Conservation (phyloP, 768 basidiomycete species). For the Phylloporus arenicola region DNA sequence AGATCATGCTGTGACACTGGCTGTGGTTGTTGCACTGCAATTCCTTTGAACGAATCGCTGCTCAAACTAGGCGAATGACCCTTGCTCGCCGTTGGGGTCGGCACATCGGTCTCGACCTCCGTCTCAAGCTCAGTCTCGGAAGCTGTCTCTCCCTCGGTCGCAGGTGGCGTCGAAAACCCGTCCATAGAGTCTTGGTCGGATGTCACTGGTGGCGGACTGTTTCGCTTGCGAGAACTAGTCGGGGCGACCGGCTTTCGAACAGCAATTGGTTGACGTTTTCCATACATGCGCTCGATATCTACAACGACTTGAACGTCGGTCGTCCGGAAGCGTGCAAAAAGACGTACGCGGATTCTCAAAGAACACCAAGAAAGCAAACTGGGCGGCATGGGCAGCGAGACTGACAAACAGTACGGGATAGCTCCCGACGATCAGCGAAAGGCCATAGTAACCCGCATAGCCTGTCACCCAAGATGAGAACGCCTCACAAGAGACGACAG, state of each 20-base stretch:
- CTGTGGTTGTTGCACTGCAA: background rate
- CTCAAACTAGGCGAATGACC: background rate
- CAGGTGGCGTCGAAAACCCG: conserved; percentile 50
- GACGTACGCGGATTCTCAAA: conserved; percentile 96
- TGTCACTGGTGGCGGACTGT: conserved; percentile 3
- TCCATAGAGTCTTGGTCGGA: conserved; percentile 25
- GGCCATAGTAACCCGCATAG: conserved; percentile 97
- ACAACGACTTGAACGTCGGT: conserved; percentile 1
- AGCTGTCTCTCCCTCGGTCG: conserved; percentile 67
- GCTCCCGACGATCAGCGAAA: conserved; percentile 85
- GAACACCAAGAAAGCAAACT: conserved; percentile 91
- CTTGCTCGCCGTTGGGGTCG: conserved; percentile 7
- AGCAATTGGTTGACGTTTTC: conserved; percentile 85
- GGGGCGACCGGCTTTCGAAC: conserved; percentile 63
- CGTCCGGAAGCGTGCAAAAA: background rate
- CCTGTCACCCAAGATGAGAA: conserved; percentile 37
- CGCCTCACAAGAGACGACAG: background rate
- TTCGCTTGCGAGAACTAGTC: conserved; percentile 13
- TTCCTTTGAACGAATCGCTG: conserved; percentile 5
- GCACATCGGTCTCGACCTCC: conserved; percentile 48
- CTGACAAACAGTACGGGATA: conserved; percentile 90
- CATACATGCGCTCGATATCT: conserved; percentile 95
- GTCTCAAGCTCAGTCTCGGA: conserved; percentile 68
- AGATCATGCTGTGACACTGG: conserved; percentile 79
- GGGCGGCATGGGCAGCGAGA: conserved; percentile 90